Evolutionary conservation across 495 filamentous ascomycete genomes (phyloP), one percentile per base, ranked within the genome.

Genomic region (Penicillium dipodomyicola): DNA sequence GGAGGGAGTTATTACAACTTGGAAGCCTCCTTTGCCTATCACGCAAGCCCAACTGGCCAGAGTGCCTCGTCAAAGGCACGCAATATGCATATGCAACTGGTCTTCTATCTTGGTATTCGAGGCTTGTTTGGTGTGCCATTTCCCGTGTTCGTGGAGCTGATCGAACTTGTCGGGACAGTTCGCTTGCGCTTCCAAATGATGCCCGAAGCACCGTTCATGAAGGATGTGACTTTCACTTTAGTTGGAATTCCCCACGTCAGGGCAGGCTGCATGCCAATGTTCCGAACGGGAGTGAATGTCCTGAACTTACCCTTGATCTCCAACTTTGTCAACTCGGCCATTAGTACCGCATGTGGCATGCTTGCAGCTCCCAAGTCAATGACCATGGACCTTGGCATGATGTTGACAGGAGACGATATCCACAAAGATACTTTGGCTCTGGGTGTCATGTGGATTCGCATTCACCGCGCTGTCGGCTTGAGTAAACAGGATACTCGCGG

Each of bases 321-420:
- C 0, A 93, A 96, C 59, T 97, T 97, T 67, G 92, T 96, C 72
- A 96, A 97, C 72, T 96, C 91, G 69, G 90, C 92, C n/a, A 96
- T 97, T 60, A 85, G 80, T 33, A 84, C 93, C 1, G 90, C 92
- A 5, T 84, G 87, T 32, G 87, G 86, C 67, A 89, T 96, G 80
- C 97, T 96, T 57, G 92, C 96, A 41, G 93, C 93, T 15, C 93
- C 93, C n/a, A 97, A 96, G 71, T 92, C 89, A 1, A 88, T 96
- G 87, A 90, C 89, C 3, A 82, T 97, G 56, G 92, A 97, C 64
- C 81, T 97, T 53, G 84, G 88, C 57, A 92, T 92, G 73, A 87
- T 97, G 75, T 80, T 97, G 1, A 84, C 89, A 64, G 93, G 92
- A 37, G 93, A 97, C 58, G 84, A 89, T 65, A 89, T 97, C 61